Base-by-base conservation (phyloP, 148 eudicot genomes). In the Heliamphora exappendiculata region DNA sequence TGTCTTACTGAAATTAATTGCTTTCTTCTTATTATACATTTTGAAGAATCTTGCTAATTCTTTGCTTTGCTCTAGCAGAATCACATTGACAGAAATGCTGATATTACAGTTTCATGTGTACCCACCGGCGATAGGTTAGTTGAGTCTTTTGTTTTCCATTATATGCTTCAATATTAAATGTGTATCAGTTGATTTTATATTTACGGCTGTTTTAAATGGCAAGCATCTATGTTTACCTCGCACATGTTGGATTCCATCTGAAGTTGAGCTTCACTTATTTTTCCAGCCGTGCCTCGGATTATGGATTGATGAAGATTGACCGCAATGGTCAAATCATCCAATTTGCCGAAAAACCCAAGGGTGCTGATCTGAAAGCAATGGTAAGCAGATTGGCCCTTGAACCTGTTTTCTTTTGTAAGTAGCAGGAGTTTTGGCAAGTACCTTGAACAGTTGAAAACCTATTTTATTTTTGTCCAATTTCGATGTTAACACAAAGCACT, bases 51-150 rank as follows among this genome's bases (percentile, higher is more conserved):
- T 53, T 50, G 42, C 62, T 84, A 68, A 62, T 20, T 54, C 14
- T 26, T n/a, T 66, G n/a, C 10, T 45, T 50, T 75, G 67, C 31
- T 28, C 34, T 3, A 60, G 84, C 91, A 94, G 98, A 94, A 94
- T 80, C 98, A 94, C 76, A 87, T 92, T 36, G 90, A 94, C 70
- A 84, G 93, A 74, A 87, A 92, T 80, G 92, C 97, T 70, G 97
- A 94, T 76, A 87, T 94, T 71, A 94, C 97, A 16, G 82, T 94
- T 64, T 94, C 98, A 65, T 92, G 97, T 83, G 89, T 90, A 72
- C 93, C 96, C 1, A 93, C 87, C 68, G 93, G 87, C 60, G 86
- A 85, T 68, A 94, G 96, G 98, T 94, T 50, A 64, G 88, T 76
- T 44, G 16, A 36, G 58, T 29, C 54, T 76, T 54, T 13, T 13